A percentile compares a stretch with the other conserved stretches of the same genome.
Evolutionary conservation across 2,329 filamentous ascomycete species (phyloP).

Genomic region (Stagonosporopsis tanaceti): DNA sequence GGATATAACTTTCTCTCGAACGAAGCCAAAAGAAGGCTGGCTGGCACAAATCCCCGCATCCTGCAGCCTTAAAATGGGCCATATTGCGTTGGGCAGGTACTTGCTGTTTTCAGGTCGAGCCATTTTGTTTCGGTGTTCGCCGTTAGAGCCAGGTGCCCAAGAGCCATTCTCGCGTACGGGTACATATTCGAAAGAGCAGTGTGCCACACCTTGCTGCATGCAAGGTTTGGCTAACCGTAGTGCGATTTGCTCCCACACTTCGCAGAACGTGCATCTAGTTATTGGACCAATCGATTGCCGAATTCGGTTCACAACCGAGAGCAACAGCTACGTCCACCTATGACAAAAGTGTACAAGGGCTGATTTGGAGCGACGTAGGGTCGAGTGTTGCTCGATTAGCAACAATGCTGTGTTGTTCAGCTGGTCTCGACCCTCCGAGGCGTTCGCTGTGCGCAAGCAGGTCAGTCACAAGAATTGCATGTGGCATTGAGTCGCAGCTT

Average conservation of each 20-base stretch:
- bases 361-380: background rate
- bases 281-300: conserved; percentile 6
- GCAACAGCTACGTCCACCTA: background rate
- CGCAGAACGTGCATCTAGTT: background rate
- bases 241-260: conserved; percentile 8
- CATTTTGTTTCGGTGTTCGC: background rate
- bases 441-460: background rate
- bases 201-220: conserved; percentile 4
- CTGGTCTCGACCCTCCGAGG: background rate
- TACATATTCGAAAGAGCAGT: background rate
- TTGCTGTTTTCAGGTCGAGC: background rate
- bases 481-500: background rate
- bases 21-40: background rate
- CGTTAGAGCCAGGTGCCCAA: background rate
- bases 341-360: background rate
- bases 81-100: background rate
- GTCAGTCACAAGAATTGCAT: background rate
- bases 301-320: conserved; percentile 12
- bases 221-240: conserved; percentile 4
- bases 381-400: conserved; percentile 1
- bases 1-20: background rate
- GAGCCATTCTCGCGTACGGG: background rate
- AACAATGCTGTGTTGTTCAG: background rate
- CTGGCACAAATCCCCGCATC: background rate
- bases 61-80: background rate